These are phyloP conservation scores for Curvularia verruculosa DNA, from an alignment of 2,329 filamentous ascomycete species.

Conservation along the genomic window DNA sequence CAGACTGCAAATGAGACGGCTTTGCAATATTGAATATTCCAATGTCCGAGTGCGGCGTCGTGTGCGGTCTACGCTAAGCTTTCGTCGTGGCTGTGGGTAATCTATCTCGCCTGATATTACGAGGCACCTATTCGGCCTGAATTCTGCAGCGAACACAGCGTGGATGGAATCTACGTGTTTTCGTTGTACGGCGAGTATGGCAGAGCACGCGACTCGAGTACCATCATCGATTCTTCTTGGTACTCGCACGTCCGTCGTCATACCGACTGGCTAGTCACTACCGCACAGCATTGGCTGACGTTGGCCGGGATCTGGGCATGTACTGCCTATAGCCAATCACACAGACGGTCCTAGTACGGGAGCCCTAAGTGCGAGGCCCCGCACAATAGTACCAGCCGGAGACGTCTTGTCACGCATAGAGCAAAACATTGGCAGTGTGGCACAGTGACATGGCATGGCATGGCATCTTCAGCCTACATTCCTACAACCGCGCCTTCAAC, in stretches of 20 bases:
- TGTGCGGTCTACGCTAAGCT: constrained; percentile 14
- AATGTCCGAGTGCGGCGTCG: neutral
- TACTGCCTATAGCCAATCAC: neutral
- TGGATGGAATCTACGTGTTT: no score
- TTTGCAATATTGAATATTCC: neutral
- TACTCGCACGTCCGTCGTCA: constrained; percentile 12
- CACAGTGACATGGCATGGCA: neutral
- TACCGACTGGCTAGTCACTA: constrained; percentile 9
- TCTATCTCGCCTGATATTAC: neutral
- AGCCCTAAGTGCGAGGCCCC: neutral
- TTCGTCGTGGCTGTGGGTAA: constrained; percentile 10
- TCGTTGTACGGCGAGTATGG: neutral
- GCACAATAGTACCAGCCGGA: neutral
- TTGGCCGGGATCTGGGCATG: constrained; percentile 9
- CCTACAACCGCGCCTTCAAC: constrained; percentile 18
- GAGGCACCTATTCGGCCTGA: neutral
- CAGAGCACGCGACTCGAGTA: constrained; percentile 1
- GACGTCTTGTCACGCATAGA: neutral
- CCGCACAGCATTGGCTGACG: constrained; percentile 17
- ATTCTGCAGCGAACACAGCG: neutral
- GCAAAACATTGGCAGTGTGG: neutral
- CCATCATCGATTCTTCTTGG: neutral
- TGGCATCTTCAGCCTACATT: constrained; percentile 2
- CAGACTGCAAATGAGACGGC: neutral
- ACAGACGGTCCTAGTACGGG: neutral